A percentile compares a stretch with the other conserved stretches of the same genome.
phyloP scores from a whole-genome alignment of 257 asterid species.

The Primulina huaijiensis region DNA sequence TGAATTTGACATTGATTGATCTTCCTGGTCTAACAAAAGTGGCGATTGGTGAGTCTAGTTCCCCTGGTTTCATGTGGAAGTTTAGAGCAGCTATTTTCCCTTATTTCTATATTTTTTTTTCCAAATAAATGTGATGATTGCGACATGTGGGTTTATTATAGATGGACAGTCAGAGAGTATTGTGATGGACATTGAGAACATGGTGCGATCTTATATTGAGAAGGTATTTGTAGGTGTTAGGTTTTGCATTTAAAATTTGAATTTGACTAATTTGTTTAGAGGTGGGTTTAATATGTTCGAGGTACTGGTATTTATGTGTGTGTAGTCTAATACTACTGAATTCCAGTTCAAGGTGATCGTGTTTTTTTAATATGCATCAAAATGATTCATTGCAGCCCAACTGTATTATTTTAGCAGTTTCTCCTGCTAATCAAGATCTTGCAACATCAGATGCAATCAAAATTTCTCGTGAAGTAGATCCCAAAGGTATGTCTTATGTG shows the following conservation, averaged over 20 bases:
- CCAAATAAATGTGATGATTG: slow-evolving; percentile 16
- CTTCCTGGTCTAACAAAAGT: slow-evolving; percentile 73
- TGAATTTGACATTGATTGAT: slow-evolving; percentile 64
- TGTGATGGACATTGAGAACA: slow-evolving; percentile 62
- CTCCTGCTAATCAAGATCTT: slow-evolving; percentile 70
- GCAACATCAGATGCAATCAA: slow-evolving; percentile 71
- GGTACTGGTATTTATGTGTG: neutral
- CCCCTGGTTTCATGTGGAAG: neutral
- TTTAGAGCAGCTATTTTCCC: slow-evolving; percentile 13
- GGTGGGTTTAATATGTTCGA: slow-evolving; percentile 3
- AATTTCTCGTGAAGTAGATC: slow-evolving; percentile 64
- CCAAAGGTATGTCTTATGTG: slow-evolving; percentile 38
- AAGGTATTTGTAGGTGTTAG: slow-evolving; percentile 38
- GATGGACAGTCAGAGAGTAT: slow-evolving; percentile 63
- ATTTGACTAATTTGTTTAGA: neutral
- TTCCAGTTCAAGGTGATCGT: slow-evolving; percentile 13
- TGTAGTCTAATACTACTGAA: neutral
- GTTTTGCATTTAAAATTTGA: slow-evolving; percentile 7
- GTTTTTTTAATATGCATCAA: slow-evolving; percentile 16
- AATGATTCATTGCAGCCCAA: slow-evolving; percentile 52
- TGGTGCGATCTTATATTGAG: slow-evolving; percentile 65
- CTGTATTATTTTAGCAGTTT: slow-evolving; percentile 56
- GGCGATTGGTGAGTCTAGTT: slow-evolving; percentile 50
- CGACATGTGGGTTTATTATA: slow-evolving; percentile 22
- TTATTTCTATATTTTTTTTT: neutral